Evolutionary conservation across 352 stramenopile species (phyloP), one percentile per base, ranked within the genome.

Genomic region (Chrysophaeum taylorii): DNA sequence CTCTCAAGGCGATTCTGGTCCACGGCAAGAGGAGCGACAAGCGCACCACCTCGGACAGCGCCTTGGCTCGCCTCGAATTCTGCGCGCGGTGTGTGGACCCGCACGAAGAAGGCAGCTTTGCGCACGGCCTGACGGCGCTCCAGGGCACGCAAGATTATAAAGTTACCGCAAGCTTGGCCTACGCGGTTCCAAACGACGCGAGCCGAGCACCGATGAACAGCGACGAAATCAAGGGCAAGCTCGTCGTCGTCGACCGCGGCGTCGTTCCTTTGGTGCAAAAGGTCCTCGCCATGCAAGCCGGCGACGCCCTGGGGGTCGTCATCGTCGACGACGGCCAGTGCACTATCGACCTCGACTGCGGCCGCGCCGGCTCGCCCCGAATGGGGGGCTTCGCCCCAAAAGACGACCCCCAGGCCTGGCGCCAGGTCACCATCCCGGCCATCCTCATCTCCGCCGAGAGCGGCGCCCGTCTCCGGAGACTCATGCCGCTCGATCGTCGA

Each of bases 301-400:
- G 25, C 52, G 68, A 53, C 45, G 50, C 68, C 25, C 33, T 72
- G 5, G 68, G 53, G 4, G 52, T 72, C 35, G 45, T 72, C 52
- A 45, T 72, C 68, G 7, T 67, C 53, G 68, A 72, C 31, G 68
- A 72, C 42, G 39, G 57, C 33, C 57, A 45, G 33, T 66, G 57
- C 57, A 35, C 2, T 7, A 9, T 9, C 31, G 57, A 45, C 36
- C 57, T 66, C 18, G 36, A 66, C 31, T 66, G 57, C 57, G 57
- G 57, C 35, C 57, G 57, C 57, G 36, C 27, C 31, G 57, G 57
- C 31, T 66, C 57, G 14, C 9, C 14, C 5, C 2, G 23, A 18
- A 23, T 66, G 16, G 57, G 57, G 33, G 57, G 57, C 57, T 66
- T 66, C 57, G 57, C 57, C 33, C 33, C 57, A 16, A 42, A 45